Evolutionary conservation across 768 basidiomycete species (phyloP), one percentile per base, ranked within the genome.

Genomic region (Clavaria fumosa): DNA sequence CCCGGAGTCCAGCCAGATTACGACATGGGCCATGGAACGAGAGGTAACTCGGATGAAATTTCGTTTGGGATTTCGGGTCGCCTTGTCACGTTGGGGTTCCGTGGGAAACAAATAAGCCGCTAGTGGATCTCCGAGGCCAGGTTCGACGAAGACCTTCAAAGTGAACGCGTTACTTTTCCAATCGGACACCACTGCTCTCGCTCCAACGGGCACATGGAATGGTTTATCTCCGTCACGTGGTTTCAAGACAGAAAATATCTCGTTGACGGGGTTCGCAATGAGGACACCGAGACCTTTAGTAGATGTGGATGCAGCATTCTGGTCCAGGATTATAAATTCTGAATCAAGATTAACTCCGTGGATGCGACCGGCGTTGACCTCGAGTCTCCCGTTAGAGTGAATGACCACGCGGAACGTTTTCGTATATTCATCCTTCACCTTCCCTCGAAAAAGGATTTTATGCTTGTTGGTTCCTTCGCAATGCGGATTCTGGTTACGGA

Each of bases 261-360:
- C 20, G 10, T 23, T 15, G 27, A 41, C 40, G 10, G 19, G 19
- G 20, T 34, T 35, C n/a, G 34, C 40, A 15, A 35, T 20, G 5
- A 34, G 19, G 12, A 41, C 26, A n/a, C 22, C 34, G 10, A 35
- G 6, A 22, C 11, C 19, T 18, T 32, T 32, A 14, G 9, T 28
- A 28, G 26, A 14, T 24, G 17, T 24, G 15, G 40, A 35, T 4
- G 17, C 21, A 35, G 21, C 19, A 37, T 18, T 34, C 34, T 34
- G 33, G 19, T 27, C 34, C 26, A 20, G 24, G 17, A 41, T 28
- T 12, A 23, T n/a, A 23, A 41, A 41, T 22, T 37, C 35, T 15
- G 40, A 35, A 17, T 34, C 34, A 23, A 6, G 35, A 23, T 9
- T 26, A 27, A 41, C 26, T 15, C 40, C 40, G 12, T 35, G 40